A percentile compares a stretch with the other conserved stretches of the same genome.
phyloP scores from a whole-genome alignment of 2,329 filamentous ascomycete genomes.

The Colletotrichum truncatum region DNA sequence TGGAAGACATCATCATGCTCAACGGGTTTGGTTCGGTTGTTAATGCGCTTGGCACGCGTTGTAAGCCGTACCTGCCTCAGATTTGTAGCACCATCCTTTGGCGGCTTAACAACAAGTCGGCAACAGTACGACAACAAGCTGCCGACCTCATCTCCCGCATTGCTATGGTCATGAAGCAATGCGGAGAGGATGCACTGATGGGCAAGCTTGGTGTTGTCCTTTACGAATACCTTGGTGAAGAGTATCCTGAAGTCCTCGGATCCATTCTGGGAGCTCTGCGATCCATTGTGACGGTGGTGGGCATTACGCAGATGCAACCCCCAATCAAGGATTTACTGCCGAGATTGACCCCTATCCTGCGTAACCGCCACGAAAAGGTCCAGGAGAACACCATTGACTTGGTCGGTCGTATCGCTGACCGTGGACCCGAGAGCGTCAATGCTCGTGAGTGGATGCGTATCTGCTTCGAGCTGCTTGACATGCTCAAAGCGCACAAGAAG shows the following conservation, averaged over 20 bases:
- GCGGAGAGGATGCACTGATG: constrained; percentile 94
- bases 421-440: constrained; percentile 95
- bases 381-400: constrained; percentile 99
- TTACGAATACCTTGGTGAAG: constrained; percentile 98
- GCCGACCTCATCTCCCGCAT: constrained; percentile 97
- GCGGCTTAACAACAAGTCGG: constrained; percentile 97
- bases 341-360: constrained; percentile 94
- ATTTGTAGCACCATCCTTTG: constrained; percentile 97
- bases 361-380: constrained; percentile 98
- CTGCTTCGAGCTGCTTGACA: constrained; percentile 97
- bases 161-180: constrained; percentile 99
- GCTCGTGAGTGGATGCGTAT: constrained; percentile 99
- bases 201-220: constrained; percentile 93
- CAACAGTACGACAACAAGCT: constrained; percentile 95
- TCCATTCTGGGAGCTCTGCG: constrained; percentile 95
- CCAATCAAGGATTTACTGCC: constrained; percentile 96
- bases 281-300: constrained; percentile 96
- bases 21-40: constrained; percentile 98
- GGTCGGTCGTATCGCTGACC: constrained; percentile 96
- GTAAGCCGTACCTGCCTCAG: constrained; percentile 96
- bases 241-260: constrained; percentile 96
- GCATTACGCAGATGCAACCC: constrained; percentile 97
- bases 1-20: constrained; percentile 94
- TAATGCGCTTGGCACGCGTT: constrained; percentile 90
- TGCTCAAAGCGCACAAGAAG: constrained; percentile 99